Evolutionary conservation across 495 filamentous ascomycete species (phyloP).

Genomic region (Penicillium roqueforti): DNA sequence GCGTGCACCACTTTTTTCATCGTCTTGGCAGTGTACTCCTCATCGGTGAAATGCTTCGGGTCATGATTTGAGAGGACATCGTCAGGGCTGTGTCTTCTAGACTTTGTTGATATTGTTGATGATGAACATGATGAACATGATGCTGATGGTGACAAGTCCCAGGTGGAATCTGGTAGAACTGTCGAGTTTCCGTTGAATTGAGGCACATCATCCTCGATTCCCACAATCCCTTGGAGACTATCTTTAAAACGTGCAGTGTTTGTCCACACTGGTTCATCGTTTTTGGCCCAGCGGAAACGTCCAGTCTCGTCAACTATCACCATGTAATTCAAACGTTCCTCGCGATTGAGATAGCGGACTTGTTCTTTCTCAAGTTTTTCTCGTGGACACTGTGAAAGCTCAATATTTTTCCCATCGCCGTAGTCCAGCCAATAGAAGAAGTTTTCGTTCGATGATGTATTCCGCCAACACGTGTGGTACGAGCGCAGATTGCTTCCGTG

Average conservation of each 20-base stretch:
- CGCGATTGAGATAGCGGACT: slow-evolving; percentile 67
- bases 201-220: slow-evolving; percentile 55
- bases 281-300: slow-evolving; percentile 74
- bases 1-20: slow-evolving; percentile 62
- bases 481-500: slow-evolving; percentile 80
- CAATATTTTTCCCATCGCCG: slow-evolving; percentile 61
- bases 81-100: not conserved
- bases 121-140: slow-evolving; percentile 8
- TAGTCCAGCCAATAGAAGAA: slow-evolving; percentile 97
- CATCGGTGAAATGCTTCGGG: not conserved
- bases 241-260: slow-evolving; percentile 66
- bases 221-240: slow-evolving; percentile 72
- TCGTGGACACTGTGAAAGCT: slow-evolving; percentile 57
- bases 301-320: slow-evolving; percentile 65
- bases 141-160: slow-evolving; percentile 1
- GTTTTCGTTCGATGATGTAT: slow-evolving; percentile 69
- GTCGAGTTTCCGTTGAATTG: slow-evolving; percentile 30
- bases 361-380: slow-evolving; percentile 63
- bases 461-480: slow-evolving; percentile 84
- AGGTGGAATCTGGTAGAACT: not conserved
- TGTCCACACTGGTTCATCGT: slow-evolving; percentile 71
- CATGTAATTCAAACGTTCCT: slow-evolving; percentile 69
- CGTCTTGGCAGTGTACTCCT: slow-evolving; percentile 46
- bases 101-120: not conserved
- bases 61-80: not conserved